Evolutionary conservation across 768 basidiomycete species (phyloP).

Genomic region (Lentinula lateritia): DNA sequence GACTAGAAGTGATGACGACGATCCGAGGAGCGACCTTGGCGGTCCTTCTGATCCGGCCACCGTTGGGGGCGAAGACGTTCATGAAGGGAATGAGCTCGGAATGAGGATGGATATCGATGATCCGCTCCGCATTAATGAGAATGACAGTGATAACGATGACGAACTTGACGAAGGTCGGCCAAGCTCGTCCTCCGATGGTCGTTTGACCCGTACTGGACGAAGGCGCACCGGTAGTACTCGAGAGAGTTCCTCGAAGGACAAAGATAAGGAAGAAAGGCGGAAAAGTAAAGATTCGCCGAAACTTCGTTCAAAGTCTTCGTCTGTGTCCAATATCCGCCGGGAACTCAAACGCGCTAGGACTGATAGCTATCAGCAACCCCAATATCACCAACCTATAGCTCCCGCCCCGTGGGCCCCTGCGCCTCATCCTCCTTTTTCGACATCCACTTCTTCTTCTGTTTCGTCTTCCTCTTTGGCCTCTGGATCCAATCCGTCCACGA

Average conservation of each 20-base stretch:
- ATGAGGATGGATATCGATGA: constrained; percentile 6
- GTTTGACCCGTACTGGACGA: not conserved
- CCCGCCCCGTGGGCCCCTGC: constrained; percentile 6
- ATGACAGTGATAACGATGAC: constrained; percentile 5
- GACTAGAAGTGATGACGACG: not conserved
- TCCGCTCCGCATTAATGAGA: constrained; percentile 5
- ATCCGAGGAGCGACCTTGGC: not conserved
- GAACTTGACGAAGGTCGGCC: not conserved
- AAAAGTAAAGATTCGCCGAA: not conserved
- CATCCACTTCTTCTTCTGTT: not conserved
- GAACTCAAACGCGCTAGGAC: not conserved
- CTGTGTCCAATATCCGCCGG: not conserved
- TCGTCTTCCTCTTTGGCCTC: not conserved
- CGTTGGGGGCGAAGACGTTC: not conserved
- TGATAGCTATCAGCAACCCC: not conserved
- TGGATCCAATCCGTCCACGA: not conserved
- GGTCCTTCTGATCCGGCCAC: not conserved
- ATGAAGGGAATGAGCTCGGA: constrained; percentile 10
- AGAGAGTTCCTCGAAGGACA: not conserved
- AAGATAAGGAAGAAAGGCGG: not conserved
- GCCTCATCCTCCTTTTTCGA: not conserved
- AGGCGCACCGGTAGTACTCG: not conserved
- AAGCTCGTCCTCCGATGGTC: not conserved
- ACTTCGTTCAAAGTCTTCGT: not conserved
- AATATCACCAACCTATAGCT: constrained; percentile 4